Conservation (phyloP, 1,284 basidiomycete genomes). For the Rhizoctonia solani region DNA sequence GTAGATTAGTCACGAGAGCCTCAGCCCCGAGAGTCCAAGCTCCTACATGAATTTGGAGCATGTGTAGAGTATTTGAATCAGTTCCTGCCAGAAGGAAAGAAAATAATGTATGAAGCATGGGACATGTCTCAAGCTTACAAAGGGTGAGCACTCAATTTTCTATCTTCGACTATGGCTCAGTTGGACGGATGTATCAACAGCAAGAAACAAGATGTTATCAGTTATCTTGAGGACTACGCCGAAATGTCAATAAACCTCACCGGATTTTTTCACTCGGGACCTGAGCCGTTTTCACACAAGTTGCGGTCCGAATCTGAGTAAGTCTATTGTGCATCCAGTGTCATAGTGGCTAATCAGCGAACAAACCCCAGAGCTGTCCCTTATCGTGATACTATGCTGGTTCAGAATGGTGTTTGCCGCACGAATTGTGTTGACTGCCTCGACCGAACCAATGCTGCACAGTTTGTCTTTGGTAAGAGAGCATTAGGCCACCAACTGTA, state of each 20-base stretch:
- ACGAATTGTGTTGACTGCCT: slow-evolving; percentile 97
- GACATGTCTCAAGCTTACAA: slow-evolving; percentile 95
- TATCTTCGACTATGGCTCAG: background rate
- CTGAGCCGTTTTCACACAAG: slow-evolving; percentile 73
- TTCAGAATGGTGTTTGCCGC: slow-evolving; percentile 91
- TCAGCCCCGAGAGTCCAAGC: slow-evolving; percentile 89
- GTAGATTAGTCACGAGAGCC: slow-evolving; percentile 53
- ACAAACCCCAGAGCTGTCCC: slow-evolving; percentile 42
- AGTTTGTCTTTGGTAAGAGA: slow-evolving; percentile 96
- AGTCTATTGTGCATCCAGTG: background rate
- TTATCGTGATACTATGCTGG: slow-evolving; percentile 70
- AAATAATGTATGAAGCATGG: slow-evolving; percentile 93
- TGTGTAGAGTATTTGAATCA: slow-evolving; percentile 95
- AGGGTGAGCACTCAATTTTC: slow-evolving; percentile 57
- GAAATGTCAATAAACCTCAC: slow-evolving; percentile 93
- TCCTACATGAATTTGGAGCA: slow-evolving; percentile 88
- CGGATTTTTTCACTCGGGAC: slow-evolving; percentile 90
- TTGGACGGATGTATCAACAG: slow-evolving; percentile 49
- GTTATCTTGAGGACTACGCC: slow-evolving; percentile 92
- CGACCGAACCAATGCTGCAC: slow-evolving; percentile 96
- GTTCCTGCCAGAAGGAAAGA: slow-evolving; percentile 84
- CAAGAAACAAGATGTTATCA: slow-evolving; percentile 95
- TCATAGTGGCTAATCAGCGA: background rate
- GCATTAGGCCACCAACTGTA: slow-evolving; percentile 95
- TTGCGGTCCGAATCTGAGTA: slow-evolving; percentile 50